Percentiles rank a stretch among this genome's conserved stretches.
Evolutionary conservation across 129 eudicot species (phyloP).

Genomic region (Chrysanthemum makinoi): DNA sequence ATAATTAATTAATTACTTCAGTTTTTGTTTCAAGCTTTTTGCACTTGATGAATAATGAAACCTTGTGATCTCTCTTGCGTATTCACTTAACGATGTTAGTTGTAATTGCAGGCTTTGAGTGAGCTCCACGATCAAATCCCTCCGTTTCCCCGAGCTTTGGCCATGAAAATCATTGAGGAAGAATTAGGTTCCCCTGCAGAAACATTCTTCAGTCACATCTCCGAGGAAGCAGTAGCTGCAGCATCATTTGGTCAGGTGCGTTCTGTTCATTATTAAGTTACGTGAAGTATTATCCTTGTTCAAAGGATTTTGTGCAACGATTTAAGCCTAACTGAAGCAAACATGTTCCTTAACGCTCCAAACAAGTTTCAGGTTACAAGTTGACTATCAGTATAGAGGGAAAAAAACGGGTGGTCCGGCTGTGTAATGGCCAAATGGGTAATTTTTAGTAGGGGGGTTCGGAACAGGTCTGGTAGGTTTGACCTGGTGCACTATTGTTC

Average conservation of each 20-base stretch:
- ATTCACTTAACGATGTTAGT: constrained; percentile 33
- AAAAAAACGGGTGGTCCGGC: background rate
- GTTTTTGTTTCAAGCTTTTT: constrained; percentile 3
- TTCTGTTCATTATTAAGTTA: constrained; percentile 13
- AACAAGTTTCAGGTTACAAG: background rate
- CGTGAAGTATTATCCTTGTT: background rate
- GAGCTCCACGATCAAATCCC: constrained; percentile 97
- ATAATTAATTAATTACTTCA: background rate
- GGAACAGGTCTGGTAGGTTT: too few species aligned
- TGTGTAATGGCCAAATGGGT: too few species aligned
- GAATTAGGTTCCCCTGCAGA: constrained; percentile 81
- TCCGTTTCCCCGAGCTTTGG: constrained; percentile 75
- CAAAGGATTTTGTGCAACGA: background rate
- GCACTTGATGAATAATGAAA: constrained; percentile 6
- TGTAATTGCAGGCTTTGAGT: constrained; percentile 74
- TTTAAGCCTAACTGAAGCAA: background rate
- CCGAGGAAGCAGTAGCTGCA: constrained; percentile 97
- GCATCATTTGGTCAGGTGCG: constrained; percentile 99
- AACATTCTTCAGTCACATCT: constrained; percentile 59
- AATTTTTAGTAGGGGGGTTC: too few species aligned
- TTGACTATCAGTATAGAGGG: background rate
- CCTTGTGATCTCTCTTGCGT: constrained; percentile 10
- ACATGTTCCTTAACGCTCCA: background rate
- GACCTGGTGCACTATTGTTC: too few species aligned
- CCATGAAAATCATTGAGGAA: constrained; percentile 92